These are phyloP conservation scores for Claviceps sp. DNA, from an alignment of 2,329 filamentous ascomycete genomes.

Conservation along the genomic window DNA sequence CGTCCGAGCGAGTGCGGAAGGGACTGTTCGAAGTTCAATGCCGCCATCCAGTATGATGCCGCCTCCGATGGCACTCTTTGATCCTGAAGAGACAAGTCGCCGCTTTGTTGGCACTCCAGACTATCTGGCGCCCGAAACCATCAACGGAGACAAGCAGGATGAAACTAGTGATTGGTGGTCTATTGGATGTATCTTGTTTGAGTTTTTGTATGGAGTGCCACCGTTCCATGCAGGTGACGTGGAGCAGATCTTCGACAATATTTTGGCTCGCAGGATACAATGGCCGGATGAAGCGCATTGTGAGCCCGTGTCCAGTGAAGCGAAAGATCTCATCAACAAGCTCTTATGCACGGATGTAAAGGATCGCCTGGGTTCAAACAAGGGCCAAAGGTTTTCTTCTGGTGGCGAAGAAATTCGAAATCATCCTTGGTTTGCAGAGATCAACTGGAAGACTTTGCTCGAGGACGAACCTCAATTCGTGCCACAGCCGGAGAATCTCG, in stretches of 20 bases:
- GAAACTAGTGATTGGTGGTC: constrained; percentile 99
- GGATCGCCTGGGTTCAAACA: constrained; percentile 73
- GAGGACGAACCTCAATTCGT: constrained; percentile 95
- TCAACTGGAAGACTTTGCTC: constrained; percentile 84
- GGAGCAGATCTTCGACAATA: constrained; percentile 94
- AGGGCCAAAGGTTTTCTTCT: constrained; percentile 64
- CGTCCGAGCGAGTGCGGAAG: constrained; percentile 20
- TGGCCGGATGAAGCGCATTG: constrained; percentile 81
- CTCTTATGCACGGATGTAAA: constrained; percentile 75
- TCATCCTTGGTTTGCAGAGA: constrained; percentile 76
- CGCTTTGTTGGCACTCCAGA: constrained; percentile 95
- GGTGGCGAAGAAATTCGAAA: constrained; percentile 84
- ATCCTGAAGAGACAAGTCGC: constrained; percentile 83
- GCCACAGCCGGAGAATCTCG: constrained; percentile 79
- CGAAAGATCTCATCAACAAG: constrained; percentile 88
- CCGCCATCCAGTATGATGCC: constrained; percentile 59
- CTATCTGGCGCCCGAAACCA: constrained; percentile 92
- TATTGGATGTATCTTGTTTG: constrained; percentile 94
- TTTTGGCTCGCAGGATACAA: constrained; percentile 73
- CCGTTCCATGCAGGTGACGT: constrained; percentile 86
- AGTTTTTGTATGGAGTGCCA: constrained; percentile 85
- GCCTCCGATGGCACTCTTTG: constrained; percentile 88
- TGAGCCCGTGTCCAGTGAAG: constrained; percentile 63
- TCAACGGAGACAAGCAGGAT: constrained; percentile 88
- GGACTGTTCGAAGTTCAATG: constrained; percentile 19